Conservation (phyloP, 129 eudicot species). For the Gnaphalium uliginosum region DNA sequence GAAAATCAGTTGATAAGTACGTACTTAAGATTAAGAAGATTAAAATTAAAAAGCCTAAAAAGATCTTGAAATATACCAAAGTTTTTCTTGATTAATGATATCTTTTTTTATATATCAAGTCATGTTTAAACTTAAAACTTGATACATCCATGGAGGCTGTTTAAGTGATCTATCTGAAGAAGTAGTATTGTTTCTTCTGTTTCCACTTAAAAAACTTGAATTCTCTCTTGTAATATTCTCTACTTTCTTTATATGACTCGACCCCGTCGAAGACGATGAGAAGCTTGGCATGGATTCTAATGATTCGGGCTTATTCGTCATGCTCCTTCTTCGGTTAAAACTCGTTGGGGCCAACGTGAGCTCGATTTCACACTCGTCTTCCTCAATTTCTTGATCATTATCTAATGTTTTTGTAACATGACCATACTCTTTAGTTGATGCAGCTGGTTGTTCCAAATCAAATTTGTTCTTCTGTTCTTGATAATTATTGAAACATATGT, state of each 20-base stretch:
- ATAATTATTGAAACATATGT: conserved; percentile 25
- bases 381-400: conserved; percentile 36
- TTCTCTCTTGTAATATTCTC: conserved; percentile 31
- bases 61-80: conserved; percentile 41
- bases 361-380: conserved; percentile 74
- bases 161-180: conserved; percentile 52
- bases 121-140: conserved; percentile 75
- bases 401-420: conserved; percentile 24
- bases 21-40: conserved; percentile 19
- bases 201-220: conserved; percentile 36
- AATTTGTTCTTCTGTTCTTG: conserved; percentile 28
- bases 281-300: conserved; percentile 60
- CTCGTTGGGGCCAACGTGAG: conserved; percentile 83
- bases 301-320: conserved; percentile 37
- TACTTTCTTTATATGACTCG: conserved; percentile 47
- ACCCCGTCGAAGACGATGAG: conserved; percentile 76
- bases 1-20: conserved; percentile 27
- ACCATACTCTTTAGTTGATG: conserved; percentile 34
- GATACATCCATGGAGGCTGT: conserved; percentile 80
- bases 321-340: conserved; percentile 43
- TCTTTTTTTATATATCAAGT: conserved; percentile 39
- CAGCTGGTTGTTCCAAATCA: conserved; percentile 46
- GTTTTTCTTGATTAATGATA: conserved; percentile 15
- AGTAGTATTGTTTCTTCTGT: conserved; percentile 33
- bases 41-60: conserved; percentile 26